Evolutionary conservation across 495 filamentous ascomycete species (phyloP).

Genomic region (Lichenothelia convexa): DNA sequence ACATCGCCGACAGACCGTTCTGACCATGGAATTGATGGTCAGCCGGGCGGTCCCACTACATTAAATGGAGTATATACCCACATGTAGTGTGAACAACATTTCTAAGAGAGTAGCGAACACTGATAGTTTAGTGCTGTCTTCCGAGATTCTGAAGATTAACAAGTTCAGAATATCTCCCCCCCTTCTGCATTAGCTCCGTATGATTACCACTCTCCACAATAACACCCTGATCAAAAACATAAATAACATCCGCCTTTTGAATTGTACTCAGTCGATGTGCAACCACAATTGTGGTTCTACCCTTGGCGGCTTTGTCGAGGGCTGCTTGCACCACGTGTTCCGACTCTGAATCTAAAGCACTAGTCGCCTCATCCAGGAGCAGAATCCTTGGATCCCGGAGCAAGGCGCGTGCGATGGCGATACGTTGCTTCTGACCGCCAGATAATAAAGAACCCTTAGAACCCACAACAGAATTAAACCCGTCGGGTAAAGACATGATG

Average conservation of each 20-base stretch:
- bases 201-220: constrained; percentile 61
- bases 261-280: constrained; percentile 77
- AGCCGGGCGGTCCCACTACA: too few relatives aligned
- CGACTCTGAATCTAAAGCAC: constrained; percentile 73
- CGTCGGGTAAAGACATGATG: constrained; percentile 28
- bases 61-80: too few relatives aligned
- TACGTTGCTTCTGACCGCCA: constrained; percentile 74
- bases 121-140: too few relatives aligned
- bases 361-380: constrained; percentile 81
- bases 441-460: constrained; percentile 51
- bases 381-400: constrained; percentile 64
- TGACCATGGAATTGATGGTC: too few relatives aligned
- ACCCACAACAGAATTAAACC: not conserved
- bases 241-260: constrained; percentile 67
- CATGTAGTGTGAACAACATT: too few relatives aligned
- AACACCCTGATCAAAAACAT: constrained; percentile 59
- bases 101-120: too few relatives aligned
- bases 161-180: not conserved
- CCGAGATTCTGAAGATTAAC: too few relatives aligned
- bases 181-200: constrained; percentile 39
- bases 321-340: constrained; percentile 55
- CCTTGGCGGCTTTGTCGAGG: constrained; percentile 12
- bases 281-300: constrained; percentile 64
- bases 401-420: constrained; percentile 77
- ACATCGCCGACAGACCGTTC: too few relatives aligned